Evolutionary conservation across 352 stramenopile species (phyloP), one percentile per base, ranked within the genome.

Genomic region (Phytophthora syringae): DNA sequence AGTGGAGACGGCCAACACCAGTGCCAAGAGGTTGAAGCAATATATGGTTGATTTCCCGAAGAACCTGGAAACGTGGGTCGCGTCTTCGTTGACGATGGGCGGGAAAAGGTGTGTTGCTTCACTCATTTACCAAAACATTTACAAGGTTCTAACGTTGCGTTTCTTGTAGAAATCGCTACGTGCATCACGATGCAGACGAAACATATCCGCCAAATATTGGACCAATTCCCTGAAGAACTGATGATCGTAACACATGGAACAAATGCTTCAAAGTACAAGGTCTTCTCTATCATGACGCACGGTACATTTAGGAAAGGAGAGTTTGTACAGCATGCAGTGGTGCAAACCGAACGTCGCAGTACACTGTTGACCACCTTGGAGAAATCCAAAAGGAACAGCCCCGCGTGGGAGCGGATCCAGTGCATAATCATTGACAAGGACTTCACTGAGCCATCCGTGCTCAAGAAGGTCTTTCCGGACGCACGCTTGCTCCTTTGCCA

Each of bases 341-440:
- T n/a, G n/a, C n/a, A n/a, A n/a, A n/a, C n/a, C n/a, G n/a, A n/a
- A n/a, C n/a, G n/a, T n/a, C n/a, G n/a, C n/a, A n/a, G n/a, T n/a
- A n/a, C n/a, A n/a, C n/a, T n/a, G n/a, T n/a, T n/a, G n/a, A n/a
- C 48, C 0, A 48, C 53, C 7, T 45, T 75, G 7, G 52, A 58
- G 20, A 24, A 59, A 20, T 74, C 72, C 56, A 74, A 72, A 22
- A 30, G 30, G 2, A 40, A 52, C 50, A 70, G 75, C 20, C 57
- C 64, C 0, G 28, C 20, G 0, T 79, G 57, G 56, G 34, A 2
- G 0, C 44, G 61, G 4, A 45, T 79, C 1, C 15, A 61, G 20
- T 60, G 32, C 22, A 62, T 76, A 2, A 10, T 77, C 7, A 65
- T 74, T 12, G 60, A 76, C 32, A 72, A 79, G 32, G 66, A 76